Percentiles rank a stretch among this genome's conserved stretches.
These are phyloP conservation scores for Plasmodium ovale DNA, from an alignment of 169 alveolate genomes.

Conservation along the genomic window DNA sequence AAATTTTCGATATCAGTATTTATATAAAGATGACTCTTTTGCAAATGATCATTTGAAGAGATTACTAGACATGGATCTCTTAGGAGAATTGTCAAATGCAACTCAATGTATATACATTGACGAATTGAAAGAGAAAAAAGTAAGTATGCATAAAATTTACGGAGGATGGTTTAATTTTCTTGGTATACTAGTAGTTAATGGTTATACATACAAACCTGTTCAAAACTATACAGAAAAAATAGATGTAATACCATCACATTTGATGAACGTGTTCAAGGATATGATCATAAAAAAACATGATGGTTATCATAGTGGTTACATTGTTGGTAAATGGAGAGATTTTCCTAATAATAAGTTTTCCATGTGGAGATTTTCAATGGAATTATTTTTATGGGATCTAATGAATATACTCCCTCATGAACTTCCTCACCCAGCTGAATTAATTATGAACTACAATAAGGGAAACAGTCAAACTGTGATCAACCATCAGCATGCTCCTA, in stretches of 20 bases:
- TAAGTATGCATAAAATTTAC: slow-evolving; percentile 54
- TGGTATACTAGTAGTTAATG: slow-evolving; percentile 56
- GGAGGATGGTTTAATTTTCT: slow-evolving; percentile 75
- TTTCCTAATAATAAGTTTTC: slow-evolving; percentile 22
- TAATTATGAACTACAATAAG: slow-evolving; percentile 19
- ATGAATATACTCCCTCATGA: slow-evolving; percentile 48
- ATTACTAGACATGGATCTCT: slow-evolving; percentile 27
- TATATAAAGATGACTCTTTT: slow-evolving; percentile 38
- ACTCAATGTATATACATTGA: slow-evolving; percentile 36
- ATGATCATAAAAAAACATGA: slow-evolving; percentile 13
- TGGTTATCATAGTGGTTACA: slow-evolving; percentile 33
- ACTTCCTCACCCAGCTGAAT: slow-evolving; percentile 59
- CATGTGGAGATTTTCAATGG: slow-evolving; percentile 54
- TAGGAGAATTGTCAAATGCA: slow-evolving; percentile 49
- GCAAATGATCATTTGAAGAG: slow-evolving; percentile 20
- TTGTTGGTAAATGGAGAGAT: slow-evolving; percentile 72
- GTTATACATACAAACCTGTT: slow-evolving; percentile 1
- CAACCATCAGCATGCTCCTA: no score
- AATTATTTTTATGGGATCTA: slow-evolving; percentile 67
- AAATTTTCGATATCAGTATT: slow-evolving; percentile 56
- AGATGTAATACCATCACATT: slow-evolving; percentile 15
- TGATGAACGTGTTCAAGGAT: slow-evolving; percentile 7
- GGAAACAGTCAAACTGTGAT: not conserved
- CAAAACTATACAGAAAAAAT: not conserved
- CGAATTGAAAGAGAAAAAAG: not conserved